Evolutionary conservation across 2,329 filamentous ascomycete genomes (phyloP).

Genomic region (Teratosphaeria gauchensis): DNA sequence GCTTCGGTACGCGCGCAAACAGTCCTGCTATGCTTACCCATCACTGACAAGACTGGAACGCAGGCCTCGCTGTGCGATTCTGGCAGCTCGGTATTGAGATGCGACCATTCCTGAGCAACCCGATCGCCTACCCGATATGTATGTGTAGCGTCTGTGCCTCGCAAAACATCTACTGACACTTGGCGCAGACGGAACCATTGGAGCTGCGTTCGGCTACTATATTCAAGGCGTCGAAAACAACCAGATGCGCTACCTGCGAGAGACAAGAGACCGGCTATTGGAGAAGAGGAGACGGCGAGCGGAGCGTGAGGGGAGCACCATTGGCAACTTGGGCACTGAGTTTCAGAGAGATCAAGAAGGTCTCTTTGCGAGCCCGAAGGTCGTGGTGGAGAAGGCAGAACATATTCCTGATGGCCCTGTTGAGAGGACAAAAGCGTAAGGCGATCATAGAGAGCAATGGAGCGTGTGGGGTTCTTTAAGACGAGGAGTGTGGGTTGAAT

Average conservation of each 20-base stretch:
- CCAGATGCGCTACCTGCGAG: conserved; percentile 65
- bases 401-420: conserved; percentile 4
- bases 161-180: not conserved
- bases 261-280: conserved; percentile 69
- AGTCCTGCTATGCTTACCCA: not conserved
- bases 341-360: conserved; percentile 26
- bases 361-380: conserved; percentile 15
- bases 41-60: not conserved
- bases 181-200: conserved; percentile 54
- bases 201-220: conserved; percentile 95
- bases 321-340: conserved; percentile 16
- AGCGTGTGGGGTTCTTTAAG: not conserved
- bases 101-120: conserved; percentile 81
- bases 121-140: conserved; percentile 79
- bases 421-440: conserved; percentile 9
- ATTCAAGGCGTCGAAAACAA: conserved; percentile 78
- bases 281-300: conserved; percentile 81
- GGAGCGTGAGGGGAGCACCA: conserved; percentile 47
- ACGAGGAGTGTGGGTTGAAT: not conserved
- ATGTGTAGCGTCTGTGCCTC: not conserved
- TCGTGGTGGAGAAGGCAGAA: conserved; percentile 4
- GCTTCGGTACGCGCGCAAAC: conserved; percentile 62
- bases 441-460: conserved; percentile 3
- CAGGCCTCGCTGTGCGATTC: conserved; percentile 82
- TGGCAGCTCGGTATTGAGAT: conserved; percentile 99